Evolutionary conservation across 2,329 filamentous ascomycete species (phyloP), one percentile per base, ranked within the genome.

Genomic region (Colletotrichum gloeosporioides): DNA sequence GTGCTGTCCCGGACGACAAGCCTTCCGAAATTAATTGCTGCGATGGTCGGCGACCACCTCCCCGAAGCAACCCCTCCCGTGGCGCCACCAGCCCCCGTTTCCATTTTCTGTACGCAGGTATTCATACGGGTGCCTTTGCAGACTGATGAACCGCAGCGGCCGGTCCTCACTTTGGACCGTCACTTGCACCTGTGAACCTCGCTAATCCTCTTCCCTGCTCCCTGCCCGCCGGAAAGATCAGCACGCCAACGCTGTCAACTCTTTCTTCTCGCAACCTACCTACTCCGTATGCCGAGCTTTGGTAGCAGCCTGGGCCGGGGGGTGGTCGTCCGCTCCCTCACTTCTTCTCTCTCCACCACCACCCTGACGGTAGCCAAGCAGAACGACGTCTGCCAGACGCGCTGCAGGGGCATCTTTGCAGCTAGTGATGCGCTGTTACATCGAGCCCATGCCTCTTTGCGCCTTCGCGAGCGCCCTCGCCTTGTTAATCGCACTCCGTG

Each of bases 21-120:
- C 62, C 44, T 68, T 74, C 76, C 76, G 74, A 78, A 36, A 78
- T 77, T 75, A 64, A 64, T 72, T 71, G 44, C 75, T 78, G 71
- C 71, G 69, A 39, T 77, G 32, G 55, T 70, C 62, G 66, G 29
- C 66, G 69, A 76, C 70, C 69, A 69, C 64, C 44, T 70, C 55
- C 66, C 64, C 63, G 61, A 64, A 68, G 59, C 62, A 59, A 59
- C 49, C 57, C 63, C 53, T 71, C 70, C 27, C 31, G 25, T 27
- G 61, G 32, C 32, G 32, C 59, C 66, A 66, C 36, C 34, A 15
- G 32, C n/a, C 61, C 18, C 32, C 31, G 15, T 22, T 34, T 36
- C 29, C 18, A 8, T 36, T 31, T 34, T 18, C 31, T n/a, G 39
- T 32, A 32, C 3, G 8, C 9, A 32, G 3, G 6, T 49, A 49